Evolutionary conservation across 257 asterid species (phyloP).

Genomic region (Paraleonurus japonicus): DNA sequence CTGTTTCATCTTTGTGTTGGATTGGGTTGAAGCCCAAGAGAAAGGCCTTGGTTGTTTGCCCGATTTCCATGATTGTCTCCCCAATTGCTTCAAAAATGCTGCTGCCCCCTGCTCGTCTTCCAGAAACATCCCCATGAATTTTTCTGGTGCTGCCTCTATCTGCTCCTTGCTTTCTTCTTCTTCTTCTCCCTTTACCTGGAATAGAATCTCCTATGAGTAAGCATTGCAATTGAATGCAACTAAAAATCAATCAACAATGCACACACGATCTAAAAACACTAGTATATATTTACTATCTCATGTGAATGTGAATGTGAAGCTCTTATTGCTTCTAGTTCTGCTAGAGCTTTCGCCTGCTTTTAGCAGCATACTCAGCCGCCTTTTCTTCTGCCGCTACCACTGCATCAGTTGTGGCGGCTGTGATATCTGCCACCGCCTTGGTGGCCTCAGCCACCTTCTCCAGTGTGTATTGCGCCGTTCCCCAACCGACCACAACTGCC

Average conservation of each 20-base stretch:
- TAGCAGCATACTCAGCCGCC: not conserved
- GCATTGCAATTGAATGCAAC: not conserved
- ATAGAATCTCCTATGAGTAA: too few species aligned
- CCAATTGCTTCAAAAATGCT: conserved; percentile 53
- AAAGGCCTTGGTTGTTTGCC: conserved; percentile 44
- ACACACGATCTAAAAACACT: too few species aligned
- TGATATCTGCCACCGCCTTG: not conserved
- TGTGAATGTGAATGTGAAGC: not conserved
- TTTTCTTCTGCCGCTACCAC: not conserved
- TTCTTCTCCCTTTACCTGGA: too few species aligned
- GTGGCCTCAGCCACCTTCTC: not conserved
- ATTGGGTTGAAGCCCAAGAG: conserved; percentile 29
- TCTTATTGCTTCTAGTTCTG: not conserved
- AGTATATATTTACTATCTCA: not conserved
- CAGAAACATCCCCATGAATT: not conserved
- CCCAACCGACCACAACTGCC: not conserved
- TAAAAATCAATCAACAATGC: too few species aligned
- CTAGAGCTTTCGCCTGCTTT: not conserved
- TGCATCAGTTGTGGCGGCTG: not conserved
- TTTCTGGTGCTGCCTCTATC: conserved; percentile 11
- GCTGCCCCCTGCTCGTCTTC: conserved; percentile 12
- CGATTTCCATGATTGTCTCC: conserved; percentile 61
- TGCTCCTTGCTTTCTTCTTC: not conserved
- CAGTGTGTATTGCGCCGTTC: too few species aligned
- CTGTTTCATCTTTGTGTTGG: not conserved